Base-by-base conservation (phyloP, 352 stramenopile genomes). In the Phytophthora melonis region DNA sequence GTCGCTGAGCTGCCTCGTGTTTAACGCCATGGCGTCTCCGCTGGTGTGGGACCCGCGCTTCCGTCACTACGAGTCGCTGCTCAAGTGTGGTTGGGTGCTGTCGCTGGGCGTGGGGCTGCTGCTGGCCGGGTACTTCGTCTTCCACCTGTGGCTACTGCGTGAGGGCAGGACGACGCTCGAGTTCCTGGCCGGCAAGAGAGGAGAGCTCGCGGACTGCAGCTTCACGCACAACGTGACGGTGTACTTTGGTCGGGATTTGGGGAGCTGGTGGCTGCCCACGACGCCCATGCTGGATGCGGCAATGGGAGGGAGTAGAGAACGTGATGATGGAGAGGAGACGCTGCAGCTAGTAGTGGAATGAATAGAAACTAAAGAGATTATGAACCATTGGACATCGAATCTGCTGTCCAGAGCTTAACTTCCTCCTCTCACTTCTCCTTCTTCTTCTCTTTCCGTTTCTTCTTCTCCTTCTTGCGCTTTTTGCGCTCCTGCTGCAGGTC, bases 391-490 rank as follows among this genome's bases (percentile, higher is more conserved):
- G 23, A 25, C 23, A 25, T 25, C 23, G 23, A 25, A 25, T 25
- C 50, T 13, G 45, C 30, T n/a, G 47, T 27, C 50, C 59, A 32
- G 27, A 32, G 27, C 27, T 32, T 32, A 32, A 78, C 72, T 90
- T 91, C 61, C 88, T 43, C 43, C 49, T 32, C 58, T 86, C 59
- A 86, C 75, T 96, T 96, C 56, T 94, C 86, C 62, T 96, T 95
- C 71, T 96, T 95, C 77, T 96, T 94, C 39, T 94, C 83, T 79
- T 95, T 96, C 52, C 93, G 84, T 70, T 96, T 95, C 80, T 96
- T 96, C 80, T 95, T 94, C 21, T 94, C 87, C 63, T 95, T 95
- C 75, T 95, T 96, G 75, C 86, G 88, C 74, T 94, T 95, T 77
- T 96, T 95, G 65, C 86, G 87, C 65, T 94, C 86, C 62, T 87